Evolutionary conservation across 2,329 filamentous ascomycete genomes (phyloP), one percentile per base, ranked within the genome.

Genomic region (Aspergillus arachidicola): DNA sequence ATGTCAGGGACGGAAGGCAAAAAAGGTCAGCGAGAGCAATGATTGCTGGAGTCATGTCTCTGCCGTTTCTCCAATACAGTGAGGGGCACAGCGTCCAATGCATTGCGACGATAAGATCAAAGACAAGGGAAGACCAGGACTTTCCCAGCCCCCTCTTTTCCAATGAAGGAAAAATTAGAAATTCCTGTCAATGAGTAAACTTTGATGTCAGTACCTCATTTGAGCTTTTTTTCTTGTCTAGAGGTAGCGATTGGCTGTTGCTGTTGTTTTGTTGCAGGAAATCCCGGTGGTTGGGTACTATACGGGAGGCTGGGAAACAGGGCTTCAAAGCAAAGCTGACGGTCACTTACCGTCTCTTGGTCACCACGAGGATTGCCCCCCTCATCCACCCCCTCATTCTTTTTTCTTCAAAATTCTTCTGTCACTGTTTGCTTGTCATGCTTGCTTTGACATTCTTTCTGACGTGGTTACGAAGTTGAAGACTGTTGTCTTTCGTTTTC

Each of bases 261-360:
- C 19, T 61, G 23, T 62, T 60, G 28, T 41, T 38, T 41, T 59
- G 62, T 70, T 65, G 63, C 66, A 71, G 63, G 60, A 76, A 77
- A 72, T 74, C 59, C 23, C 68, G 74, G 74, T 75, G 73, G 74
- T 75, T 76, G 74, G 74, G 73, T 73, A 26, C 5, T 34, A 51
- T 51, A 51, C 28, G 48, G 48, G 48, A 51, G 48, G 48, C 48
- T 51, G 48, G 48, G 26, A 51, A 19, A 51, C 46, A 51, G 26
- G 48, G 28, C 48, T 51, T 51, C 48, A 51, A 21, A 32, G 48
- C 28, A 51, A n/a, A 32, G 48, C 48, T 51, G 48, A 51, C 48
- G 9, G 48, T 51, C 48, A 32, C 23, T 30, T 48, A 28, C 45
- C 45, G 23, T 48, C 50, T 53, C 26, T 53, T n/a, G 19, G 45